A percentile compares a stretch with the other conserved stretches of the same genome.
These are phyloP conservation scores for Colletotrichum simmondsii DNA, from an alignment of 2,329 filamentous ascomycete species.

Conservation along the genomic window DNA sequence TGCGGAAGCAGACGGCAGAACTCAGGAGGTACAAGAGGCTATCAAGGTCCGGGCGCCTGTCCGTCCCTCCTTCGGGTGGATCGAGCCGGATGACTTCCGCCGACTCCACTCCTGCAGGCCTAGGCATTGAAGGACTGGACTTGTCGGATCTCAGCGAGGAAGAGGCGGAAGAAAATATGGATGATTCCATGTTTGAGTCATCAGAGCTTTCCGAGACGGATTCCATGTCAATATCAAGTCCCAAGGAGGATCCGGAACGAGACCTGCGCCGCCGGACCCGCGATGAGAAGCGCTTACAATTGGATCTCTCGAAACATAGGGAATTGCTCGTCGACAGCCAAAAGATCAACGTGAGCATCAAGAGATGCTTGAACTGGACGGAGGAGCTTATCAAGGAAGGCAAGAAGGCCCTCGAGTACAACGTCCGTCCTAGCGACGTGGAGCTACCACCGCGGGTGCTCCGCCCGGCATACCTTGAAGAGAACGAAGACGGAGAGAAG, in stretches of 20 bases:
- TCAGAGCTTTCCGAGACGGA: conserved; percentile 55
- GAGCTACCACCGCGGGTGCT: conserved; percentile 85
- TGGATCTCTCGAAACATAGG: conserved; percentile 89
- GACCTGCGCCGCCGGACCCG: conserved; percentile 69
- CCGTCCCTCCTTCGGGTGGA: conserved; percentile 58
- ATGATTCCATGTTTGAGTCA: conserved; percentile 50
- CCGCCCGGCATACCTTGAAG: conserved; percentile 69
- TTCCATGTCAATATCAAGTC: conserved; percentile 49
- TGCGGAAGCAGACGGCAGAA: conserved; percentile 91
- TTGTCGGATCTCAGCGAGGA: conserved; percentile 65
- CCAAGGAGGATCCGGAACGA: conserved; percentile 43
- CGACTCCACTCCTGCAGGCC: conserved; percentile 52
- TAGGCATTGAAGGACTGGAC: conserved; percentile 55
- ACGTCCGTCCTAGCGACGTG: conserved; percentile 81
- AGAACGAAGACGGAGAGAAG: conserved; percentile 52
- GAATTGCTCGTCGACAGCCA: conserved; percentile 90
- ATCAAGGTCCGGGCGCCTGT: conserved; percentile 82
- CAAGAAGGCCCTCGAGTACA: conserved; percentile 86
- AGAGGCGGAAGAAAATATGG: conserved; percentile 54
- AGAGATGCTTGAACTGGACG: conserved; percentile 88
- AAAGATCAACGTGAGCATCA: conserved; percentile 94
- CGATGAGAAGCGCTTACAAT: conserved; percentile 85
- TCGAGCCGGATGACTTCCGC: conserved; percentile 53
- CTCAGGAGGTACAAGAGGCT: conserved; percentile 87
- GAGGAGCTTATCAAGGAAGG: conserved; percentile 92